Evolutionary conservation across 345 rosid genomes (phyloP).

Genomic region (Physaria fendleri): DNA sequence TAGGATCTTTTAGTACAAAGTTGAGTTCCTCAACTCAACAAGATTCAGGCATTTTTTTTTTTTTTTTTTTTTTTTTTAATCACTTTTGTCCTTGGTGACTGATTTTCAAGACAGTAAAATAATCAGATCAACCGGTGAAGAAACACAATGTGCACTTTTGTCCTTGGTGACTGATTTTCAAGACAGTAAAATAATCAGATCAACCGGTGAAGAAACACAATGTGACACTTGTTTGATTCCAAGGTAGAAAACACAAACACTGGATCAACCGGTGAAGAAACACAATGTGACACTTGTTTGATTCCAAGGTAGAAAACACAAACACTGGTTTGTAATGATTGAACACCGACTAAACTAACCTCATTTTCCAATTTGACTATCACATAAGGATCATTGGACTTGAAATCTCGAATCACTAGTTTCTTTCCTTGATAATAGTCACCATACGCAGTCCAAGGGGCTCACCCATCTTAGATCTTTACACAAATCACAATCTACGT

Average conservation of each 20-base stretch:
- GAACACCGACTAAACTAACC: conserved; percentile 29
- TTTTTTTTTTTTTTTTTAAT: no score
- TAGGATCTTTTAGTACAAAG: conserved; percentile 67
- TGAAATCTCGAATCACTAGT: conserved; percentile 86
- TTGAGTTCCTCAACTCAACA: conserved; percentile 89
- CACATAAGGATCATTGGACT: conserved; percentile 95
- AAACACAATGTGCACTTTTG: conserved; percentile 45
- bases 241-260: conserved; percentile 11
- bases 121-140: conserved; percentile 3
- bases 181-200: conserved; percentile 16
- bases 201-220: not conserved
- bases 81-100: conserved; percentile 89
- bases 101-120: conserved; percentile 18
- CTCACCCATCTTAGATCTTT: conserved; percentile 55
- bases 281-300: no score
- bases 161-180: conserved; percentile 62
- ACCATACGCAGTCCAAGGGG: conserved; percentile 65
- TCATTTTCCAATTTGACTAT: conserved; percentile 76
- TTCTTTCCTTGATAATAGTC: conserved; percentile 71
- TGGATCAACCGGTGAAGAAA: not conserved
- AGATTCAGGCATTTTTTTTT: conserved; percentile 89
- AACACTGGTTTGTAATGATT: not conserved
- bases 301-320: no score
- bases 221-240: conserved; percentile 49
- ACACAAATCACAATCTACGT: no score